Conservation (phyloP, 139 green algal genomes). For the Coelastrella sp. region DNA sequence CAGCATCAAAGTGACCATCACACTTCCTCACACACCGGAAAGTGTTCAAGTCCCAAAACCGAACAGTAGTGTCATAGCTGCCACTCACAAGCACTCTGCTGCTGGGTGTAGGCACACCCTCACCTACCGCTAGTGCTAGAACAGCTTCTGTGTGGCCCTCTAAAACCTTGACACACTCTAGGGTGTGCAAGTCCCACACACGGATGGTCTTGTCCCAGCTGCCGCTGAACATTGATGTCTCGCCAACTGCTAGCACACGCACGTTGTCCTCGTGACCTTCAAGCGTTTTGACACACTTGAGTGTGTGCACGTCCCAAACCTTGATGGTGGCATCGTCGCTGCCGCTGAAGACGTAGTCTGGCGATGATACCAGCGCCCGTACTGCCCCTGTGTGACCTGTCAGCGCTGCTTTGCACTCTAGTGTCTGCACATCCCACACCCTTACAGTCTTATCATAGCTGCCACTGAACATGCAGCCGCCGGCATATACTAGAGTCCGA, state of each 20-base stretch:
- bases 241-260: slow-evolving; percentile 86
- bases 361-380: slow-evolving; percentile 83
- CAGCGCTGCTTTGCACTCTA: slow-evolving; percentile 72
- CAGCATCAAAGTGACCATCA: slow-evolving; percentile 93
- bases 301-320: slow-evolving; percentile 86
- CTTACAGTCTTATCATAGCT: slow-evolving; percentile 93
- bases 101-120: slow-evolving; percentile 19
- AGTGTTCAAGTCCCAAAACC: slow-evolving; percentile 90
- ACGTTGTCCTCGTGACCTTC: slow-evolving; percentile 96
- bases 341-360: slow-evolving; percentile 86
- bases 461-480: slow-evolving; percentile 83
- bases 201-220: slow-evolving; percentile 97
- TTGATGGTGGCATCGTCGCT: slow-evolving; percentile 93
- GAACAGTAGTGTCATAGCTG: slow-evolving; percentile 90
- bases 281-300: slow-evolving; percentile 89
- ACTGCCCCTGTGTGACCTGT: slow-evolving; percentile 88
- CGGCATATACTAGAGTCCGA: slow-evolving; percentile 86
- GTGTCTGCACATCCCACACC: slow-evolving; percentile 84
- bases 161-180: slow-evolving; percentile 84
- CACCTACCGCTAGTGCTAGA: slow-evolving; percentile 82
- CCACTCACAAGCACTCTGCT: slow-evolving; percentile 77
- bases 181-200: slow-evolving; percentile 83
- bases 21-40: slow-evolving; percentile 89
- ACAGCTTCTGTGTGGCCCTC: slow-evolving; percentile 95
- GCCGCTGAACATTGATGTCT: slow-evolving; percentile 86